Base-by-base conservation (phyloP, 768 basidiomycete genomes). In the Pleurotus pulmonarius region DNA sequence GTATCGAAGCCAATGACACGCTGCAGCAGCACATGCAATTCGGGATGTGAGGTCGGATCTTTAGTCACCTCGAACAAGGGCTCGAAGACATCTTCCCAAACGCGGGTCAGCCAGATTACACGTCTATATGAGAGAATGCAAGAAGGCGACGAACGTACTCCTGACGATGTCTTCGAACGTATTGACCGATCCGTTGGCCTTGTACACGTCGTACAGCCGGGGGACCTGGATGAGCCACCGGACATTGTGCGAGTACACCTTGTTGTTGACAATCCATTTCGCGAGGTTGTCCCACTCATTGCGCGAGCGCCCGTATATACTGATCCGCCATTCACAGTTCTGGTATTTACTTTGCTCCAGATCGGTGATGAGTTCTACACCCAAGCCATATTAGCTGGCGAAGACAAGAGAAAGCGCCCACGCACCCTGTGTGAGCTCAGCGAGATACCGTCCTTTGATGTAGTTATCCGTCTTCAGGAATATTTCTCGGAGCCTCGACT, bases 231-330 rank as follows among this genome's bases (percentile, higher is more conserved):
- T 89, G 56, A 98, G 83, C 97, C 97, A 98, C 53, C 97, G 85
- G 39, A 98, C 94, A 66, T 99, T 98, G 71, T 98, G 95, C 2
- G 95, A 98, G 70, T 81, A 90, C 4, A 98, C 77, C 69, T 96
- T 94, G 76, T 98, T 83, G 67, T 90, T 81, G 67, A 97, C 85
- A 56, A 99, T 86, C 97, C 97, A 99, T 76, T 88, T 90, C 15
- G 97, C 97, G 5, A 99, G 77, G 65, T 98, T 98, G 77, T 98
- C 97, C 97, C 97, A 99, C 73, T 99, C 97, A 57, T 84, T 79
- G 9, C 70, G 61, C 2, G 79, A 81, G 56, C 93, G 83, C 2
- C 95, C 97, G 62, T 98, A 99, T 59, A 99, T 91, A 60, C 93
- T 96, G 56, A 98, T 81, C 4, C 97, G 85, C 93, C 97, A 99